Evolutionary conservation across 208 protist species (phyloP).

Genomic region (Leishmania major): DNA sequence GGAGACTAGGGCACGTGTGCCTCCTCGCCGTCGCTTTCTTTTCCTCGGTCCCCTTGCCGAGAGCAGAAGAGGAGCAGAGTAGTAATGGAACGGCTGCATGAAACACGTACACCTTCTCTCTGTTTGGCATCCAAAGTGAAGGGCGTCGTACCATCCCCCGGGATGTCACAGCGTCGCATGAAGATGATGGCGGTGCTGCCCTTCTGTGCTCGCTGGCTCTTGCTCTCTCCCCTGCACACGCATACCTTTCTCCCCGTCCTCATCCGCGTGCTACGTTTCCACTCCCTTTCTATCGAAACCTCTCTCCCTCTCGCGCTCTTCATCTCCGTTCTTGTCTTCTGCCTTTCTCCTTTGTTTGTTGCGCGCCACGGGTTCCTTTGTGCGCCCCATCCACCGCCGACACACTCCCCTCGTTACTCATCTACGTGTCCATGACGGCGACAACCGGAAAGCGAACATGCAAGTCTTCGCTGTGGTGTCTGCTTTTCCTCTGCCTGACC

Average conservation of each 20-base stretch:
- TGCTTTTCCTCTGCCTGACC: not conserved
- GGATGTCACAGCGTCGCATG: not conserved
- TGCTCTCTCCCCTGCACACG: not conserved
- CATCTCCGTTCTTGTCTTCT: not conserved
- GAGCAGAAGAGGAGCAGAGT: not conserved
- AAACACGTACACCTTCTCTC: not conserved
- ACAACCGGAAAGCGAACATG: not conserved
- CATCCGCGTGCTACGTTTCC: not conserved
- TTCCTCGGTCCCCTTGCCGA: not conserved
- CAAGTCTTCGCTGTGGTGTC: not conserved
- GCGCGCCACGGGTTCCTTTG: not conserved
- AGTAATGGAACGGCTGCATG: not conserved
- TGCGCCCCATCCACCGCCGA: not conserved
- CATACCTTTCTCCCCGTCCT: not conserved
- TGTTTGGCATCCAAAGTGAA: not conserved
- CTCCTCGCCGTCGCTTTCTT: not conserved
- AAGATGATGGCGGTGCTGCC: not conserved
- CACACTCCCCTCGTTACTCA: not conserved
- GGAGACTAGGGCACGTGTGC: not conserved
- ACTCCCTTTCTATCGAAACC: not conserved
- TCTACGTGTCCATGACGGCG: not conserved
- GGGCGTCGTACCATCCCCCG: not conserved
- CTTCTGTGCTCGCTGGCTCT: not conserved
- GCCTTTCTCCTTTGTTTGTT: not conserved
- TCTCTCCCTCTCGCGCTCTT: not conserved